A percentile compares a stretch with the other conserved stretches of the same genome.
Evolutionary conservation across 306 rosid species (phyloP).

Genomic region (Trifolium dubium): DNA sequence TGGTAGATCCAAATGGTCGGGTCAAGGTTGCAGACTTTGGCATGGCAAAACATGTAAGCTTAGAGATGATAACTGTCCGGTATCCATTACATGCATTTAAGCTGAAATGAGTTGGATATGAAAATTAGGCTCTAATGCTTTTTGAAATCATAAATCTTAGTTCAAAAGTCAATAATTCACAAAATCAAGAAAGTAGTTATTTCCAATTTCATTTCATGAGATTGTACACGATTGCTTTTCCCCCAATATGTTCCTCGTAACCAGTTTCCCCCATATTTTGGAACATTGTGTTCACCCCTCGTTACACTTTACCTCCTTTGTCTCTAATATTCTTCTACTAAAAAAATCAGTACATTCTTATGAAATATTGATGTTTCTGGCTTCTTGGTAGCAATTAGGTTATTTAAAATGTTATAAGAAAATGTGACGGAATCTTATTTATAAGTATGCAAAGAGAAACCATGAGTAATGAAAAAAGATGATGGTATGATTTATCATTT

Average conservation of each 20-base stretch:
- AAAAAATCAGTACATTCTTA: too few relatives aligned
- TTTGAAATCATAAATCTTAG: conserved; percentile 26
- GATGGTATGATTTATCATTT: conserved; percentile 29
- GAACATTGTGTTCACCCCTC: too few relatives aligned
- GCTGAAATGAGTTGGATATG: conserved; percentile 35
- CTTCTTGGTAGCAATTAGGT: not conserved
- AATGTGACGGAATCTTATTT: not conserved
- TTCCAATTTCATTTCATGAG: too few relatives aligned
- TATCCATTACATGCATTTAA: conserved; percentile 33
- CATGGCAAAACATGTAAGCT: conserved; percentile 99
- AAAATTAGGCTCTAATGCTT: conserved; percentile 15
- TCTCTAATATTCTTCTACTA: not conserved
- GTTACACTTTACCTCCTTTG: not conserved
- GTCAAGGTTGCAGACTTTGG: conserved; percentile 98
- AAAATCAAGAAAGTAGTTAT: conserved; percentile 7
- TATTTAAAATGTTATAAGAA: not conserved
- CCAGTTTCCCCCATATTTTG: too few relatives aligned
- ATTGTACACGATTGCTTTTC: too few relatives aligned
- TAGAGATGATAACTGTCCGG: conserved; percentile 26
- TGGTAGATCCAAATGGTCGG: conserved; percentile 93
- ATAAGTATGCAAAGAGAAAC: conserved; percentile 22
- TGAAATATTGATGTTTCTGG: not conserved
- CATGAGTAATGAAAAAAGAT: not conserved
- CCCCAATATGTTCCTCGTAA: too few relatives aligned
- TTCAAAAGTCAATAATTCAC: conserved; percentile 19